Base-by-base conservation (phyloP, 176 grass and related monocot genomes). In the Aegilops bicornis region DNA sequence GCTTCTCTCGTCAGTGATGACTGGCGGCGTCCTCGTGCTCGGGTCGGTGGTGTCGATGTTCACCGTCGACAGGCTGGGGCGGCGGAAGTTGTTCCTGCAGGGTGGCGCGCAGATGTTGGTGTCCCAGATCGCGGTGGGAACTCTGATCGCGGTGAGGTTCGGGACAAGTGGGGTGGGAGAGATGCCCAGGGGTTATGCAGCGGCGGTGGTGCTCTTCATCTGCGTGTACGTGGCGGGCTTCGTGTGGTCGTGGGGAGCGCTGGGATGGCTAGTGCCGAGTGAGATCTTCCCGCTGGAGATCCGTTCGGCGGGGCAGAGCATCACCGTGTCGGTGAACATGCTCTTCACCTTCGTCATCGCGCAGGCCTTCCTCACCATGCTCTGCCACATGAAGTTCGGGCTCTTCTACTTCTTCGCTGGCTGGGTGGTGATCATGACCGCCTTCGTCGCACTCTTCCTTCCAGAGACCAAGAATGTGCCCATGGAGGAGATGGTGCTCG, bases 271-370 rank as follows among this genome's bases (percentile, higher is more conserved):
- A 12, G 95, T 98, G 14, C 95, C 95, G 13, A 93, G 91, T 35
- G 95, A 98, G 88, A 98, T 98, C 39, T 95, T 98, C 77, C 95
- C 95, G 64, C 87, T 98, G 27, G 95, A 98, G 86, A 98, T 98
- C 78, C 73, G 95, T 10, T 76, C 95, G 23, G 95, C 95, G 16
- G 95, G 95, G 22, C 95, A 97, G 89, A 97, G 95, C 64, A 97
- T 97, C 82, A 97, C 92, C 79, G 95, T 97, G 3, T 86, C 95
- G 1, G 92, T 97, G 5, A 97, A 97, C 95, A 97, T 97, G 95
- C 54, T 95, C 84, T 97, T 97, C 90, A 97, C 95, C 79, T 97
- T 97, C 86, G 54, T 32, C 84, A 92, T 97, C 54, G 95, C 92
- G 15, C 95, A 97, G 85, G 92, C 92, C 0, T 97, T 97, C 87